Base-by-base conservation (phyloP, 371 early-diverging fungal genomes). In the Chytridium lagenaria region DNA sequence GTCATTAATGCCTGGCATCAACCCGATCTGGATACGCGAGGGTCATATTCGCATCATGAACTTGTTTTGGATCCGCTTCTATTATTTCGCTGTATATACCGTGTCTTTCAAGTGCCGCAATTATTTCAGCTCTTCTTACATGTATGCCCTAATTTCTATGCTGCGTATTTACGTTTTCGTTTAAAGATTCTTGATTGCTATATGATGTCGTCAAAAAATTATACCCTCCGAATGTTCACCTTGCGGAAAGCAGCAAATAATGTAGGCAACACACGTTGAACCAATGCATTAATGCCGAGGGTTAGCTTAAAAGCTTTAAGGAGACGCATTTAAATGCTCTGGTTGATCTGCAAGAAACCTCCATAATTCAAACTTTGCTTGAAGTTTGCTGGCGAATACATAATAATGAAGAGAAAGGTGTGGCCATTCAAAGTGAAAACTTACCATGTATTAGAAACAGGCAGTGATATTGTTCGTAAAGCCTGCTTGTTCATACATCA, bases 341-440 rank as follows among this genome's bases (percentile, higher is more conserved):
- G 28, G 50, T 87, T 1, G 81, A 84, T 61, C 72, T 84, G 15
- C 88, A 88, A 69, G 88, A 88, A 68, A 67, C 85, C 1, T 77
- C 79, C 1, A 72, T 78, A 0, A 67, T 87, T 28, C 88, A 88
- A 69, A 72, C 85, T 68, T 73, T 87, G 50, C 70, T 88, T 22
- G 85, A 85, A 50, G 52, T 78, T 0, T 77, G 76, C 49, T 63
- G 3, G 22, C 50, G 10, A 59, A 2, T n/a, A n/a, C n/a, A n/a
- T n/a, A 10, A 7, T 67, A 22, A 3, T 67, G 12, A 5, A 19
- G 16, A 15, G 5, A 15, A 5, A 38, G 57, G 30, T 59, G 72
- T 15, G 36, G 50, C 23, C 55, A 57, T 59, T 51, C 52, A 1
- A 77, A 65, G 1, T 31, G 65, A 23, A 59, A 66, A 31, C 67